These are phyloP conservation scores for Millerozyma acaciae DNA, from an alignment of 805 yeast species.

Conservation along the genomic window DNA sequence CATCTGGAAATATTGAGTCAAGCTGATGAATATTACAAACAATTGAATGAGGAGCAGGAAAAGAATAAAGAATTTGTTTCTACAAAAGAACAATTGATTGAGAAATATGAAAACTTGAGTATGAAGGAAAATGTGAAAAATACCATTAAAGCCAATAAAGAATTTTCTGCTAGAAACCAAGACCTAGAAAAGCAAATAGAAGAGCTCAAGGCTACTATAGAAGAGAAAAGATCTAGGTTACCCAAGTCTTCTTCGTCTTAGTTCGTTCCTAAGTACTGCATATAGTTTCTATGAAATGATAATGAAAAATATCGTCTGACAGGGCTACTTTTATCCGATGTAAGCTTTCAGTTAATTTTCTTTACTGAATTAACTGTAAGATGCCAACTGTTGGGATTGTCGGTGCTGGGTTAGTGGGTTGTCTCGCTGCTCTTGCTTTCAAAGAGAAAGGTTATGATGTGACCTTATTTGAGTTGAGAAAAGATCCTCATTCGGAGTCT, in stretches of 20 bases:
- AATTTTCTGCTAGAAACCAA: slow-evolving; percentile 28
- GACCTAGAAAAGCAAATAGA: slow-evolving; percentile 34
- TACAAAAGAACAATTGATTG: slow-evolving; percentile 15
- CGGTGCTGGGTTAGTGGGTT: slow-evolving; percentile 92
- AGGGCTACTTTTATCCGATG: no score
- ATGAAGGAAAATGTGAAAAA: slow-evolving; percentile 37
- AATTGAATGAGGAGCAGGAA: slow-evolving; percentile 16
- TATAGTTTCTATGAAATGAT: slow-evolving; percentile 1
- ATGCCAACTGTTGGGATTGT: slow-evolving; percentile 50
- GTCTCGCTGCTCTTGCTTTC: slow-evolving; percentile 78
- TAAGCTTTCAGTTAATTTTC: no score
- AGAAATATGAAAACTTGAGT: slow-evolving; percentile 26
- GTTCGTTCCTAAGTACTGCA: slow-evolving; percentile 4
- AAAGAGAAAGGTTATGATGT: slow-evolving; percentile 70
- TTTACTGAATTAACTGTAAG: not conserved
- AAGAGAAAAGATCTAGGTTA: slow-evolving; percentile 24
- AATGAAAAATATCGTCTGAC: slow-evolving; percentile 1
- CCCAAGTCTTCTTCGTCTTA: slow-evolving; percentile 8
- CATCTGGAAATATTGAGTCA: slow-evolving; percentile 36
- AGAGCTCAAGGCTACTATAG: slow-evolving; percentile 20
- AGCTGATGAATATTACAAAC: slow-evolving; percentile 21
- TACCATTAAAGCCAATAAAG: slow-evolving; percentile 38
- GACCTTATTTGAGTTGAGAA: slow-evolving; percentile 64
- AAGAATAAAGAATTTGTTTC: slow-evolving; percentile 16
- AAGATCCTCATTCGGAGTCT: slow-evolving; percentile 56